Evolutionary conservation across 768 basidiomycete species (phyloP), one percentile per base, ranked within the genome.

Genomic region (Termitomyces sp.): DNA sequence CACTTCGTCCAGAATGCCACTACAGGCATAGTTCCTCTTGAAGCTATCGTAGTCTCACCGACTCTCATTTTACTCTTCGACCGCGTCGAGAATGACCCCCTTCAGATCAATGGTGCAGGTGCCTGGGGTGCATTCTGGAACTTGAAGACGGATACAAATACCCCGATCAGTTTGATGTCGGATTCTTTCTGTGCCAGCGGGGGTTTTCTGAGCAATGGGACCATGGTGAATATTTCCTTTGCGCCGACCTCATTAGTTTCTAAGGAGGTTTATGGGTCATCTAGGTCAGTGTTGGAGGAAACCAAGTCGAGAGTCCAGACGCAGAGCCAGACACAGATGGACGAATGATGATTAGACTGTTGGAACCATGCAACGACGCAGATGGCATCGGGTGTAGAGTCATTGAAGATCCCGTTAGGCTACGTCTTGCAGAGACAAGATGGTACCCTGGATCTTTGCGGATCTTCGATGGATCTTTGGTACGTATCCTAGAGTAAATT

Each of bases 61-160:
- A 70, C 63, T 1, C 61, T 69, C 11, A 62, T 66, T 16, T 27
- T 70, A 16, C 63, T 69, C 57, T 69, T 69, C 22, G 61, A 62
- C 27, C 61, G 61, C 18, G 61, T 57, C 20, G 54, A 62, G 46
- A 69, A 79, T 58, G 78, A 81, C 46, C 74, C 77, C 15, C 65
- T 79, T 1, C 69, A 64, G 20, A 67, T 79, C 55, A 70, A 77
- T 53, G 75, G 73, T 1, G 77, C 78, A 58, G 67, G 75, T 18
- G 79, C 79, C 8, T 80, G 79, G 79, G 76, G 74, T 31, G 77
- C 75, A 7, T 66, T 80, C 16, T 74, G 77, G 64, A 70, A 79
- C 56, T 62, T 80, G 12, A 67, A 72, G 59, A 78, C 77, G 1
- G 74, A 76, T 42, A 71, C 67, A 4, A 70, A 72, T 1, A 70